Conservation (phyloP, 2,329 filamentous ascomycete genomes). For the Cadophora gregata region DNA sequence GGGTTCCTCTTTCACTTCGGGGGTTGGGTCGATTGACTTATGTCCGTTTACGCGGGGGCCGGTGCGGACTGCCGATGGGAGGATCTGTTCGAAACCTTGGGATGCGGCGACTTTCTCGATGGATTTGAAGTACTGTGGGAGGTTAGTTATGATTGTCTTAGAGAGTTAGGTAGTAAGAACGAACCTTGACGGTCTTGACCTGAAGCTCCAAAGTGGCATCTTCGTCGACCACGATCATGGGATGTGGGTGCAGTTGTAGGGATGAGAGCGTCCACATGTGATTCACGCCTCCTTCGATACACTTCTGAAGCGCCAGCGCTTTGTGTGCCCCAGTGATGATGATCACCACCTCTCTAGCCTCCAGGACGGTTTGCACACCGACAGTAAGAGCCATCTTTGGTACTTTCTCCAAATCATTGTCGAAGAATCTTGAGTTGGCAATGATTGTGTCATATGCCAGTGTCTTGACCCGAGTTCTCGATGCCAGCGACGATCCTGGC, state of each 20-base stretch:
- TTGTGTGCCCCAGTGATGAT: constrained; percentile 86
- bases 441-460: constrained; percentile 86
- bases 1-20: constrained; percentile 42
- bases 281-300: constrained; percentile 81
- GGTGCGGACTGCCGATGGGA: constrained; percentile 62
- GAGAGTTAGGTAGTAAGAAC: background rate
- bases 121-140: constrained; percentile 69
- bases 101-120: constrained; percentile 68
- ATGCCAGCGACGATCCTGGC: constrained; percentile 78
- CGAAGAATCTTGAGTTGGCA: constrained; percentile 86
- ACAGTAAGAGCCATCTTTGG: constrained; percentile 85
- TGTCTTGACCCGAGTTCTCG: constrained; percentile 84
- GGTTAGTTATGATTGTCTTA: background rate
- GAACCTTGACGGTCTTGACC: constrained; percentile 72
- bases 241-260: constrained; percentile 80
- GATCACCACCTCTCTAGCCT: constrained; percentile 80
- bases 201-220: constrained; percentile 76
- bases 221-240: constrained; percentile 84
- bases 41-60: constrained; percentile 46
- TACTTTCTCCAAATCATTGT: constrained; percentile 73
- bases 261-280: constrained; percentile 91
- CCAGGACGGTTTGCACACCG: constrained; percentile 82
- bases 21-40: constrained; percentile 33
- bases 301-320: constrained; percentile 77
- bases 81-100: constrained; percentile 63